Evolutionary conservation across 1,284 basidiomycete species (phyloP).

Genomic region (Leccinum ponderosum): DNA sequence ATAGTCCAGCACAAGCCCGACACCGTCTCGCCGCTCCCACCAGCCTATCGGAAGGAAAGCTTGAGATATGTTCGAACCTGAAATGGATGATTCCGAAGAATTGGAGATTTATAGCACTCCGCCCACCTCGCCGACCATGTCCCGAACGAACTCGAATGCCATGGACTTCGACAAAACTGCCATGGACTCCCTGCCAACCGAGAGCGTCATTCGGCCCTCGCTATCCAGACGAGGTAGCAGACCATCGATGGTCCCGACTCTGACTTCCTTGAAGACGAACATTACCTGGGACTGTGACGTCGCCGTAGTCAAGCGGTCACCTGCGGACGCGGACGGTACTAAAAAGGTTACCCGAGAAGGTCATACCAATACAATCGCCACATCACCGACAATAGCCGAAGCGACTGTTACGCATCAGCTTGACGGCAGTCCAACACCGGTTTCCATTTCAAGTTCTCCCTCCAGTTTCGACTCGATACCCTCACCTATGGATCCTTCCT

Average conservation of each 20-base stretch:
- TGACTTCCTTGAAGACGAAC: constrained; percentile 47
- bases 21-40: constrained; percentile 10
- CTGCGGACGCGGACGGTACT: constrained; percentile 12
- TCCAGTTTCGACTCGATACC: constrained; percentile 32
- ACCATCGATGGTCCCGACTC: constrained; percentile 27
- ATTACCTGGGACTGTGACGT: constrained; percentile 49
- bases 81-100: constrained; percentile 25
- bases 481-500: constrained; percentile 34
- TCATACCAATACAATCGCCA: constrained; percentile 14
- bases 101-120: constrained; percentile 60
- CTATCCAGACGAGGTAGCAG: constrained; percentile 50
- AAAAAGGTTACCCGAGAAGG: constrained; percentile 13
- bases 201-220: constrained; percentile 38
- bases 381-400: constrained; percentile 29
- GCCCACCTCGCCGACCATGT: constrained; percentile 51
- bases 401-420: constrained; percentile 18
- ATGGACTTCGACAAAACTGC: constrained; percentile 31
- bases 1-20: constrained; percentile 5
- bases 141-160: constrained; percentile 20
- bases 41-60: constrained; percentile 10
- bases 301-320: constrained; percentile 37
- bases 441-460: constrained; percentile 32
- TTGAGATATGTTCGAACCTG: constrained; percentile 23
- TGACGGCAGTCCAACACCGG: constrained; percentile 11
- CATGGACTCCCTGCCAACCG: constrained; percentile 30